Evolutionary conservation across 305 asterid genomes (phyloP), one percentile per base, ranked within the genome.

Genomic region (Fraxinus paxiana): DNA sequence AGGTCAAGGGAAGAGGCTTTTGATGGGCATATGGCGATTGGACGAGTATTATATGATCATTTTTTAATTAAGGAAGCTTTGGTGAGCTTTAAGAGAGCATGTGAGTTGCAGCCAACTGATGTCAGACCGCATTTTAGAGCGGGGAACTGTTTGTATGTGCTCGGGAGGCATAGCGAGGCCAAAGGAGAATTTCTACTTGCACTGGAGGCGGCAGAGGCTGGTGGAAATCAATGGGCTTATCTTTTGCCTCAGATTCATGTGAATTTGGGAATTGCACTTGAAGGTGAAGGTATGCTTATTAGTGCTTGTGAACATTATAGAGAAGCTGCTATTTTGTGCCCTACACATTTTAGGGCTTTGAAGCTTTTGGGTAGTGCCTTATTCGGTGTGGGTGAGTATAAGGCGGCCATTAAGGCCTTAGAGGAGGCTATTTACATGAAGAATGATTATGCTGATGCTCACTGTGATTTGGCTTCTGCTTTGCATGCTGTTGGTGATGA

Each of bases 221-320:
- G 97, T 10, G 99, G 99, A 35, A 96, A 91, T 85, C 99, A 96
- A 59, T 96, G 98, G 98, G 97, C 98, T 5, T 96, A 96, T 90
- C 83, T 94, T 22, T 93, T 96, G 88, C 99, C 99, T 75, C 99
- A 96, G 86, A 94, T 96, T 84, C 99, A 96, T 87, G 98, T 96
- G 79, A 96, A 96, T 86, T 88, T 96, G 79, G 99, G 99, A 37
- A 94, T 96, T 75, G 88, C 99, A 0, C 94, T 92, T 17, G 99
- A 96, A 90, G 97, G 95, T n/a, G 97, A 93, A 90, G 98, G 99
- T 54, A 92, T 96, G 98, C 92, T 94, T 83, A 90, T 96, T 34
- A 81, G 98, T 90, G 94, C 99, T 84, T 96, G 98, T 86, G 99
- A 96, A 88, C 98, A 94, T 92, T 96, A 96, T 80, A 91, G 99